phyloP scores from a whole-genome alignment of 768 basidiomycete species.

The Boletus barrowsii region DNA sequence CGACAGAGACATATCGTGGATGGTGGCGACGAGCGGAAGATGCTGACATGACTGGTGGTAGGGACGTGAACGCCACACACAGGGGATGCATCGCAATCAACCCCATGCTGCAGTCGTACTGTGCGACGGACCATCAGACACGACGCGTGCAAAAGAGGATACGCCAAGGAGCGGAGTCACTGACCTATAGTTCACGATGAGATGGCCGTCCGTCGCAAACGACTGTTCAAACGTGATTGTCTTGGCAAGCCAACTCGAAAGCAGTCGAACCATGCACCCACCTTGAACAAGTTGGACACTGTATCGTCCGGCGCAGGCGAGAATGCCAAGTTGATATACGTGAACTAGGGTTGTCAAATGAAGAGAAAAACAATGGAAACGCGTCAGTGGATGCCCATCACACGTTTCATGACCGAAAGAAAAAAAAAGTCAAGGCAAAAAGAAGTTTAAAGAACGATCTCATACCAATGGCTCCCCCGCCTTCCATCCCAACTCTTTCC shows the following conservation, averaged over 20 bases:
- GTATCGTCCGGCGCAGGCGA: constrained; percentile 76
- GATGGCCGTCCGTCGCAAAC: constrained; percentile 82
- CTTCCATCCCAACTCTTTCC: constrained; percentile 88
- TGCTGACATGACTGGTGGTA: background rate
- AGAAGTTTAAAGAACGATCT: background rate
- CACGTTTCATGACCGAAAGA: background rate
- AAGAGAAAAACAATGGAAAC: constrained; percentile 16
- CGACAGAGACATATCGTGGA: constrained; percentile 3
- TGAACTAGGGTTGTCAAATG: constrained; percentile 41
- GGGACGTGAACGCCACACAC: background rate
- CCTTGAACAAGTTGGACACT: constrained; percentile 68
- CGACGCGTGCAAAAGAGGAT: background rate
- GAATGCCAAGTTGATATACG: constrained; percentile 77
- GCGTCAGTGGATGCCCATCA: background rate
- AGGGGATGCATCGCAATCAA: constrained; percentile 23
- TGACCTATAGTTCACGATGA: constrained; percentile 91
- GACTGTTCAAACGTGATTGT: constrained; percentile 44
- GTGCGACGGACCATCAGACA: constrained; percentile 2
- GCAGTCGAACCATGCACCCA: constrained; percentile 20
- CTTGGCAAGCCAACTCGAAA: constrained; percentile 1
- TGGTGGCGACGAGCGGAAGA: background rate
- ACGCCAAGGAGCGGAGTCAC: constrained; percentile 8
- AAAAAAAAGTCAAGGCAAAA: background rate
- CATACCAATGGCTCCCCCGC: constrained; percentile 79
- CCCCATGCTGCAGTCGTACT: constrained; percentile 69